Percentiles rank a stretch among this genome's conserved stretches.
Conservation (phyloP, 768 basidiomycete species). For the Phallus indusiatus region DNA sequence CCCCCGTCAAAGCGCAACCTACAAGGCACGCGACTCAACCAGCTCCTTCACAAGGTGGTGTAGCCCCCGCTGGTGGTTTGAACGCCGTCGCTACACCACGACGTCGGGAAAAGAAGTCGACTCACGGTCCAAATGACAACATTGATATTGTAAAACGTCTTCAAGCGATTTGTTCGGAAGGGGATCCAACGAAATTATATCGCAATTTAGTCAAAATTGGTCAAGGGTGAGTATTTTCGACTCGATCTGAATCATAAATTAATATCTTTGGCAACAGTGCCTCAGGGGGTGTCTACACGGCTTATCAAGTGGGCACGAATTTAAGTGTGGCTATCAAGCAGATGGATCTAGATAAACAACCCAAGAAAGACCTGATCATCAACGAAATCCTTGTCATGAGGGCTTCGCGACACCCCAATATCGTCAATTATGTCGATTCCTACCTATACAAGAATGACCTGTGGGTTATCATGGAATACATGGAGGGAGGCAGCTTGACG, state of each 20-base stretch:
- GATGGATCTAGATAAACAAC: constrained; percentile 99
- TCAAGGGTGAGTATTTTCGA: constrained; percentile 63
- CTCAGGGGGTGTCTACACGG: constrained; percentile 96
- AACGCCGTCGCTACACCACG: constrained; percentile 65
- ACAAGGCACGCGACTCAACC: constrained; percentile 22
- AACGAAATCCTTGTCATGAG: constrained; percentile 99
- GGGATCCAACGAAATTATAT: constrained; percentile 91
- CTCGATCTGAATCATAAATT: neutral
- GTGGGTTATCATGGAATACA: constrained; percentile 99
- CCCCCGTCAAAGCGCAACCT: constrained; percentile 14
- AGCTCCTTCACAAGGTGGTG: constrained; percentile 52
- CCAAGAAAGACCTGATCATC: constrained; percentile 99
- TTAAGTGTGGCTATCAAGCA: constrained; percentile 97
- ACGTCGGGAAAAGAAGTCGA: constrained; percentile 77
- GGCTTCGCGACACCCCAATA: constrained; percentile 92
- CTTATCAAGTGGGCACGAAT: constrained; percentile 94
- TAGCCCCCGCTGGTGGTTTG: constrained; percentile 51
- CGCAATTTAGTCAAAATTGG: constrained; percentile 94
- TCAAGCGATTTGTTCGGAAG: constrained; percentile 93
- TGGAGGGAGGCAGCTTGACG: constrained; percentile 93
- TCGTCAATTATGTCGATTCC: constrained; percentile 98
- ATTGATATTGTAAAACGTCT: constrained; percentile 81
- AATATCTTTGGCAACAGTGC: constrained; percentile 43
- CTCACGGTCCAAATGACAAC: constrained; percentile 68
- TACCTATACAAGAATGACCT: constrained; percentile 97